Percentiles rank a stretch among this genome's conserved stretches.
phyloP scores from a whole-genome alignment of 108 stramenopile genomes.

The Seminavis robusta region DNA sequence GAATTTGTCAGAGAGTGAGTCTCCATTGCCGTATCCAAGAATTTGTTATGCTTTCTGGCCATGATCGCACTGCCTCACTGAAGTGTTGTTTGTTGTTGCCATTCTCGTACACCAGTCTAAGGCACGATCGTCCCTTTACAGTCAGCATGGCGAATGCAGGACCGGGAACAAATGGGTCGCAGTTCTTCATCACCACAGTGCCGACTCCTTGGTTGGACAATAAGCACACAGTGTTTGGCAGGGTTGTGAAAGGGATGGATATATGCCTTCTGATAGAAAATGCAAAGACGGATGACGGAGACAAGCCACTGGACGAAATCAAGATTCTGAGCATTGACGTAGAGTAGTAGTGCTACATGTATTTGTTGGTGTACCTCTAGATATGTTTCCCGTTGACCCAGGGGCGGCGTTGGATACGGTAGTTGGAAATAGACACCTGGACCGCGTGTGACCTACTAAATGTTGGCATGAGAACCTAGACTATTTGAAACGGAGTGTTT shows the following conservation, averaged over 20 bases:
- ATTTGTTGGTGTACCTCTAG: too few relatives aligned
- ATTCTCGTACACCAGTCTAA: slow-evolving; percentile 43
- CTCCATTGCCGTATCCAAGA: slow-evolving; percentile 1
- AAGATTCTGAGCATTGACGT: slow-evolving; percentile 89
- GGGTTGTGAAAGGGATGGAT: slow-evolving; percentile 96
- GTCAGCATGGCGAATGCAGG: slow-evolving; percentile 94
- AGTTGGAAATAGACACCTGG: too few relatives aligned
- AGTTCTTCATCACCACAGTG: slow-evolving; percentile 81
- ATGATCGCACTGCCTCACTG: slow-evolving; percentile 1
- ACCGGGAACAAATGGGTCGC: slow-evolving; percentile 68
- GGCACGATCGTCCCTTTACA: slow-evolving; percentile 95
- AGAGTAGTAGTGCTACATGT: slow-evolving; percentile 24
- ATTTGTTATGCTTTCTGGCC: background rate
- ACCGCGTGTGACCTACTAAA: too few relatives aligned
- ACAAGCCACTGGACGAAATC: slow-evolving; percentile 93
- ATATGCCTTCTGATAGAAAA: slow-evolving; percentile 90
- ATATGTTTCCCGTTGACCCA: too few relatives aligned
- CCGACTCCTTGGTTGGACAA: slow-evolving; percentile 94
- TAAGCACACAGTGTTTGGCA: slow-evolving; percentile 98
- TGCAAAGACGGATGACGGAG: slow-evolving; percentile 88
- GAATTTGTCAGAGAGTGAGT: slow-evolving; percentile 86
- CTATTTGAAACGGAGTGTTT: too few relatives aligned
- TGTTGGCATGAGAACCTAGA: too few relatives aligned
- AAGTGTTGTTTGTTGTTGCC: too few relatives aligned
- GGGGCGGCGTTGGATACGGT: too few relatives aligned